phyloP scores from a whole-genome alignment of 257 asterid species.

The Euphrasia confusa region DNA sequence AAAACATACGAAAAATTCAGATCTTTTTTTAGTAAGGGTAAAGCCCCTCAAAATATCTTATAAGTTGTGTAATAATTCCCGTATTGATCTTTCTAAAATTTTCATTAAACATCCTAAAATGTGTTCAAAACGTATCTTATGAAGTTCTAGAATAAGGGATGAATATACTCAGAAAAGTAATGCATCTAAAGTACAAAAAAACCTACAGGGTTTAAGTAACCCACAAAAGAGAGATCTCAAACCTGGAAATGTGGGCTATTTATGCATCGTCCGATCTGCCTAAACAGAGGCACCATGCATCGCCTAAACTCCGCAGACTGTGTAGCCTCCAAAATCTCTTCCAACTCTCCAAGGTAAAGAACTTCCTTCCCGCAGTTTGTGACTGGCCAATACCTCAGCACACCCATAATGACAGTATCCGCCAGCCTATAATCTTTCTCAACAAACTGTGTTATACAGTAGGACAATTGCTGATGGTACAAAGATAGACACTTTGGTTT shows the following conservation, averaged over 20 bases:
- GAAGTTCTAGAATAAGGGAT: slow-evolving; percentile 6
- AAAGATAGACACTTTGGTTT: slow-evolving; percentile 58
- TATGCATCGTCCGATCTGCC: slow-evolving; percentile 73
- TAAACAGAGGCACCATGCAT: slow-evolving; percentile 78
- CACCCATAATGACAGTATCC: slow-evolving; percentile 62
- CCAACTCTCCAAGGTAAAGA: slow-evolving; percentile 81
- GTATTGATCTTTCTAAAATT: slow-evolving; percentile 9
- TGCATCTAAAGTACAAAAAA: background rate
- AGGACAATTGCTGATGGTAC: slow-evolving; percentile 77
- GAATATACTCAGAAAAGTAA: background rate
- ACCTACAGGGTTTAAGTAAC: slow-evolving; percentile 12
- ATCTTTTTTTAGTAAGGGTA: no score
- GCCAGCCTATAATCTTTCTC: slow-evolving; percentile 87
- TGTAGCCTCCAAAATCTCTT: slow-evolving; percentile 76
- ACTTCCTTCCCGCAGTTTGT: slow-evolving; percentile 88
- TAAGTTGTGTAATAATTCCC: background rate
- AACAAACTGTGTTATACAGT: slow-evolving; percentile 73
- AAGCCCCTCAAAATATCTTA: no score
- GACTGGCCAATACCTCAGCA: slow-evolving; percentile 83
- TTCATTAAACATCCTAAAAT: background rate
- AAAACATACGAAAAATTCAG: no score
- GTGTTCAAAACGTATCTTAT: background rate
- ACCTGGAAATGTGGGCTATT: slow-evolving; percentile 93
- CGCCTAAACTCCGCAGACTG: slow-evolving; percentile 76
- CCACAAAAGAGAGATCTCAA: slow-evolving; percentile 6